Conservation (phyloP, 2,329 filamentous ascomycete species). For the Capronia epimyces region DNA sequence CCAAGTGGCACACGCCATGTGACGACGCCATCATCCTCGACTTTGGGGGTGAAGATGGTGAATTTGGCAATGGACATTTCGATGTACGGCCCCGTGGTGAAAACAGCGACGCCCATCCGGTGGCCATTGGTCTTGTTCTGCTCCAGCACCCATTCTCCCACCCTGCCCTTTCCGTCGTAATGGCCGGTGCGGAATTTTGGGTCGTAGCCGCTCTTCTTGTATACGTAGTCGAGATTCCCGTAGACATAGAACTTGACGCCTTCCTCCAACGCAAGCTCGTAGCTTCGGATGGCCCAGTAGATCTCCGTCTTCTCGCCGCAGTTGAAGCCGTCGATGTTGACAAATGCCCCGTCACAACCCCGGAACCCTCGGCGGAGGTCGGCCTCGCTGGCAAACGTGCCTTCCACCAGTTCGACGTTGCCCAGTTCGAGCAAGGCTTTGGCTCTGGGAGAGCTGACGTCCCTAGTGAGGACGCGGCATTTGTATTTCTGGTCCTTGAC, state of each 20-base stretch:
- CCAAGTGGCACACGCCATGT: slow-evolving; percentile 43
- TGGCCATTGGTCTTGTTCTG: slow-evolving; percentile 36
- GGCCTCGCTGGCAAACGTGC: slow-evolving; percentile 45
- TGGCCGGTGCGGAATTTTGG: slow-evolving; percentile 45
- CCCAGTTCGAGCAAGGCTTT: slow-evolving; percentile 41
- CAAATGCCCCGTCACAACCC: slow-evolving; percentile 47
- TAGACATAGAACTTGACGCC: slow-evolving; percentile 44
- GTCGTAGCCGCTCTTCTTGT: slow-evolving; percentile 47
- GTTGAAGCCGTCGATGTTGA: slow-evolving; percentile 54
- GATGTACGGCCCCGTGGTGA: slow-evolving; percentile 30
- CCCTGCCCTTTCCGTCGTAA: slow-evolving; percentile 45
- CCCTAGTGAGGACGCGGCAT: slow-evolving; percentile 47
- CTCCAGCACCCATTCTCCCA: slow-evolving; percentile 43
- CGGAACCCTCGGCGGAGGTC: slow-evolving; percentile 43
- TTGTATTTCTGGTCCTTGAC: slow-evolving; percentile 37
- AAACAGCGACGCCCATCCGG: slow-evolving; percentile 25
- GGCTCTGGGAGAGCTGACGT: slow-evolving; percentile 40
- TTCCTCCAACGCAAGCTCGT: slow-evolving; percentile 35
- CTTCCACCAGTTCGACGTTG: slow-evolving; percentile 46
- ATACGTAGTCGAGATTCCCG: slow-evolving; percentile 47
- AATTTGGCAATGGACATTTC: slow-evolving; percentile 27
- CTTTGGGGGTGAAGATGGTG: slow-evolving; percentile 39
- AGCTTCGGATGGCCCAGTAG: slow-evolving; percentile 41
- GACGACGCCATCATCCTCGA: slow-evolving; percentile 39
- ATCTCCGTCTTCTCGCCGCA: slow-evolving; percentile 50